Base-by-base conservation (phyloP, 129 eudicot genomes). In the Arctium lappa region DNA sequence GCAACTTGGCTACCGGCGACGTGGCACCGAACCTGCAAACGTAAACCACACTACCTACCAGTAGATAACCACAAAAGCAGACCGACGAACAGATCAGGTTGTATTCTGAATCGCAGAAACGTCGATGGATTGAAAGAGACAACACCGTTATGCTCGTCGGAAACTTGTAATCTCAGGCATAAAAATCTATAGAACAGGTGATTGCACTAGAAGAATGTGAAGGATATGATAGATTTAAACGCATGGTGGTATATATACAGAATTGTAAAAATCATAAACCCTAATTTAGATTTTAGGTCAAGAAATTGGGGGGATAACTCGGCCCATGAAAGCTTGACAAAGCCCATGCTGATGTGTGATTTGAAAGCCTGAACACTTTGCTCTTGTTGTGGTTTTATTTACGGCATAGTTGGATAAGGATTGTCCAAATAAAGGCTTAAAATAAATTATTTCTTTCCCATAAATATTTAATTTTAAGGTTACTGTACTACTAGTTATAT, bases 11-110 rank as follows among this genome's bases (percentile, higher is more conserved):
- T 93, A 88, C 93, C 88, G 88, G 84, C 87, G 89, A 91, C 94
- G 98, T 93, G 97, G 98, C 98, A 89, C 91, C 89, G 84, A 79
- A 93, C 97, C 95, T 44, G 3, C 13, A 7, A 6, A 3, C 4
- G 18, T 1, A 78, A 1, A 68, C 15, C 72, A 38, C 11, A 31
- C 0, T 4, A 9, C 4, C 2, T 16, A 6, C 31, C 48, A 18
- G 9, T 5, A 42, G 9, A 66, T 15, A 37, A 76, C 71, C 11
- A 53, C 29, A 56, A 39, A 63, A 31, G 50, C 95, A 83, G 88
- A 71, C 86, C 90, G 70, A 76, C 36, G 68, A 73, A 22, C 79
- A 75, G 73, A 13, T 40, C 38, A 38, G 40, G 18, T 2, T 27
- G 8, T 15, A 16, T 60, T 36, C 2, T 33, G 32, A 73, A 56